phyloP scores from a whole-genome alignment of 805 yeast genomes.

The Monosporozyma aquatica region DNA sequence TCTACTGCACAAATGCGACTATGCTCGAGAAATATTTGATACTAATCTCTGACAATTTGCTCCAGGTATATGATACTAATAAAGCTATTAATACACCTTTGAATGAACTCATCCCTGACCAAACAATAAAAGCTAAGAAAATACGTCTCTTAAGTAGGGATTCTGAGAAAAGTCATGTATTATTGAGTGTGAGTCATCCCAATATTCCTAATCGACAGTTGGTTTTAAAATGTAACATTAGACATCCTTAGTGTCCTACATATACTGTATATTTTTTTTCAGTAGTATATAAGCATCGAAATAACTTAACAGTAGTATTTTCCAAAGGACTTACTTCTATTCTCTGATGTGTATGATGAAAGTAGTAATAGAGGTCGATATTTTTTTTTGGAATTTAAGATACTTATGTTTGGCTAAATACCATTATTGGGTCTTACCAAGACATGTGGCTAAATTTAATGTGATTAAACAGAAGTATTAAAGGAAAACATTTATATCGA shows the following conservation, averaged over 20 bases:
- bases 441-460: no score
- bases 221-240: constrained; percentile 24
- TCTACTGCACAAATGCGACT: constrained; percentile 34
- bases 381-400: no score
- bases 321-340: no score
- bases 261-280: no score
- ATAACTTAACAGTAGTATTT: no score
- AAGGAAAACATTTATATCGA: no score
- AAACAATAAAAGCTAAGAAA: constrained; percentile 65
- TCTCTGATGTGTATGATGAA: no score
- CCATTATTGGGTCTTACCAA: no score
- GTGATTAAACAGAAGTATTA: no score
- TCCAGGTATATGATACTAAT: constrained; percentile 55
- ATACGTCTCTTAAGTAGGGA: constrained; percentile 37
- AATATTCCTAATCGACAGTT: constrained; percentile 51
- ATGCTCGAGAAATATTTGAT: constrained; percentile 41
- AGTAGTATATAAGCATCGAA: no score
- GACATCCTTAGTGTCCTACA: neutral
- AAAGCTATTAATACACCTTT: constrained; percentile 15
- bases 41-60: constrained; percentile 52
- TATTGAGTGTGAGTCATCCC: constrained; percentile 56
- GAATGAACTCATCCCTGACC: constrained; percentile 40
- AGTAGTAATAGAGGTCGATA: no score
- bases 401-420: no score
- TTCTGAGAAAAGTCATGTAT: constrained; percentile 30